Conservation (phyloP, 2,329 filamentous ascomycete species). For the Peltaster fructicola region DNA sequence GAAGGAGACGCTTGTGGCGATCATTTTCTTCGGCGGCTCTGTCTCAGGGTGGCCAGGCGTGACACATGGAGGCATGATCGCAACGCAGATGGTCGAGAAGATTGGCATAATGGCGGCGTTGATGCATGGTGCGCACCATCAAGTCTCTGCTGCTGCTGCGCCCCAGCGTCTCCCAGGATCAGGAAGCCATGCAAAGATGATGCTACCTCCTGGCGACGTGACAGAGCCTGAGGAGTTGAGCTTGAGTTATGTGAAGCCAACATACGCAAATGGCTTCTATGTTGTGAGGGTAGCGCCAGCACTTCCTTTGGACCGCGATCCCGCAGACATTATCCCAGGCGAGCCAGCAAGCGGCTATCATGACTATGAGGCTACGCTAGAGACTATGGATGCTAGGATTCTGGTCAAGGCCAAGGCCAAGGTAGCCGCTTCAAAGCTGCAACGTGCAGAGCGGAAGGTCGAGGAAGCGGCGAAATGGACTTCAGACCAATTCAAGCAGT, state of each 20-base stretch:
- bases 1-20: slow-evolving; percentile 39
- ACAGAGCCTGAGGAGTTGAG: slow-evolving; percentile 23
- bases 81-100: slow-evolving; percentile 51
- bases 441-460: slow-evolving; percentile 8
- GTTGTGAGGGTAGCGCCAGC: slow-evolving; percentile 35
- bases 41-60: slow-evolving; percentile 53
- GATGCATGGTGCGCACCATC: slow-evolving; percentile 16
- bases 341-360: slow-evolving; percentile 15
- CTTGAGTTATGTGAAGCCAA: slow-evolving; percentile 45
- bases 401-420: slow-evolving; percentile 35
- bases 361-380: slow-evolving; percentile 37
- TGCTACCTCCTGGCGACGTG: slow-evolving; percentile 4
- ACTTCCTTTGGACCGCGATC: slow-evolving; percentile 7
- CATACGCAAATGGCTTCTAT: slow-evolving; percentile 44
- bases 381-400: slow-evolving; percentile 36
- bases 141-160: slow-evolving; percentile 9
- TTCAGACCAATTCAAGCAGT: slow-evolving; percentile 16
- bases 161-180: slow-evolving; percentile 16
- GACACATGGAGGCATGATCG: slow-evolving; percentile 53
- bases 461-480: slow-evolving; percentile 8
- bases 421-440: slow-evolving; percentile 10
- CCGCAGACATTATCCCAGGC: slow-evolving; percentile 15
- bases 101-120: slow-evolving; percentile 47
- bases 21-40: slow-evolving; percentile 51
- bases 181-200: slow-evolving; percentile 16